phyloP scores from a whole-genome alignment of 805 yeast genomes.

The Starmerella floris region DNA sequence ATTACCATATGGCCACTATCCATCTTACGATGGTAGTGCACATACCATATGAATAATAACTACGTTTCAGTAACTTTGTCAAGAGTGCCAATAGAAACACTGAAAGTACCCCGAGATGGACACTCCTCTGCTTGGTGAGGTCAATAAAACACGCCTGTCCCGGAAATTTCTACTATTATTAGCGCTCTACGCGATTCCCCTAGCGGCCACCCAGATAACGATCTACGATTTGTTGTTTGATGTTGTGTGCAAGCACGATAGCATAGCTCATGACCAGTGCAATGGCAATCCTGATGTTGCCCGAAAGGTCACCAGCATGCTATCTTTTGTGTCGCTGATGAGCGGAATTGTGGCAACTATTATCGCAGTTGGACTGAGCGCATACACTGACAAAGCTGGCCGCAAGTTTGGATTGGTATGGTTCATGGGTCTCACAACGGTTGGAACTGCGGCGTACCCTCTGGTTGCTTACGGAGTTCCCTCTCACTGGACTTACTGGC shows the following conservation, averaged over 20 bases:
- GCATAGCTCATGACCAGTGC: slow-evolving; percentile 1
- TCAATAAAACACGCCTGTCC: background rate
- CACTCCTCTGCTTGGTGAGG: slow-evolving; percentile 1
- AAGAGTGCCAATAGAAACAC: too few relatives aligned
- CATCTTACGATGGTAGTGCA: too few relatives aligned
- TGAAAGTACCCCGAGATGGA: background rate
- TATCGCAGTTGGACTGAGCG: slow-evolving; percentile 3
- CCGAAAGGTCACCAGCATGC: slow-evolving; percentile 4
- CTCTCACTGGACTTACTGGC: slow-evolving; percentile 4
- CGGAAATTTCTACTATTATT: background rate
- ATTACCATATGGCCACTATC: too few relatives aligned
- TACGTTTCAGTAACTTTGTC: too few relatives aligned
- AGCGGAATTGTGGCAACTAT: slow-evolving; percentile 9
- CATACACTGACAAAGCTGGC: slow-evolving; percentile 10
- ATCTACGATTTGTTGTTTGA: slow-evolving; percentile 10
- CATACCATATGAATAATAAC: too few relatives aligned
- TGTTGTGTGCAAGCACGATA: slow-evolving; percentile 5
- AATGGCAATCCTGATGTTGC: slow-evolving; percentile 4
- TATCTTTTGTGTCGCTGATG: slow-evolving; percentile 9
- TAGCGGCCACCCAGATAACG: slow-evolving; percentile 10
- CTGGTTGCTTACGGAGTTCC: background rate
- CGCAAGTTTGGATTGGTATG: slow-evolving; percentile 12
- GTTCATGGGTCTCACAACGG: slow-evolving; percentile 7
- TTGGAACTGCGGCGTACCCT: slow-evolving; percentile 4
- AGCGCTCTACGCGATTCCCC: slow-evolving; percentile 7